Evolutionary conservation across 2,329 filamentous ascomycete genomes (phyloP), one percentile per base, ranked within the genome.

Genomic region (Macrophomina phaseolina): DNA sequence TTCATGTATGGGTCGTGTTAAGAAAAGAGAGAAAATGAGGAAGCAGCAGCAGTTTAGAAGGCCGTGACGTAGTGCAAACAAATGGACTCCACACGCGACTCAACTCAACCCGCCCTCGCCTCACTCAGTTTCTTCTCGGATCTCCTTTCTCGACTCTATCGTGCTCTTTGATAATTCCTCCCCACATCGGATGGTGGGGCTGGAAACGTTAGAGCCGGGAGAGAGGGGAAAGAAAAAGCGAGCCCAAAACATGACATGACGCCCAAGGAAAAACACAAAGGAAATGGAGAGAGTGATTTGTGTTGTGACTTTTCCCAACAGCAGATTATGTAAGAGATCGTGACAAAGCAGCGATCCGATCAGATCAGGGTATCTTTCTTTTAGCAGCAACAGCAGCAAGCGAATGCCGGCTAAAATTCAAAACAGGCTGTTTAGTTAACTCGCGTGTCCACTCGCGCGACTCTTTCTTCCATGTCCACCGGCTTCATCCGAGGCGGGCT

Each of bases 401-500:
- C 45, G 58, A 62, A 45, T 62, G 58, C 45, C 45, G 30, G 34
- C 32, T 49, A 14, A 23, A 49, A 62, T 49, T 62, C 58, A 62
- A n/a, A 61, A 48, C 45, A 34, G 18, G 30, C 16, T 38, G 42
- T 16, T 62, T 53, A 66, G 65, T 61, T 66, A 56, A 66, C 65
- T 51, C 58, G 48, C 18, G 46, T 48, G 16, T 63, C 55, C n/a
- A 67, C 65, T 45, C 52, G 64, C 42, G 51, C 40, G 4, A 48
- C 58, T 46, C 62, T 61, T 45, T 63, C 55, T 23, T 67, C 65
- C 65, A 67, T 67, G 14, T 67, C 60, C 38, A 67, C 51, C 28
- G 58, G 51, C 51, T 67, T 67, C 60, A 64, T 64, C 12, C 18
- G 42, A 9, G 58, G 23, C 34, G 65, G 65, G 32, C 73, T 75